phyloP scores from a whole-genome alignment of 164 flowering plant genomes.

The Tetracentron sinense region DNA sequence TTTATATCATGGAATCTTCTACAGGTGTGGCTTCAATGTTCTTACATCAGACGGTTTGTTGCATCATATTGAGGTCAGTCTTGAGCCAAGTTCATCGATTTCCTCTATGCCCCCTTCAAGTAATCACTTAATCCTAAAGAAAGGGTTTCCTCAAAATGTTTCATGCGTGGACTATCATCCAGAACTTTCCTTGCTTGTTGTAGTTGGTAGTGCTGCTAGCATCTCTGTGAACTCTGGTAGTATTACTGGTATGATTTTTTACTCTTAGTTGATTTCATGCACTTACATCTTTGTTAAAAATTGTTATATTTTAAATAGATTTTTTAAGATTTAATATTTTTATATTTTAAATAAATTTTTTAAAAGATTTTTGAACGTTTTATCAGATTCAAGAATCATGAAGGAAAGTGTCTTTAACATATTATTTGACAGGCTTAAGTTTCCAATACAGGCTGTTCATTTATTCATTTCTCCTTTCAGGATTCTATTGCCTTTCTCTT shows the following conservation, averaged over 20 bases:
- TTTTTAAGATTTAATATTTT: not conserved
- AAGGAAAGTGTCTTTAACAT: not conserved
- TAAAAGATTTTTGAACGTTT: not conserved
- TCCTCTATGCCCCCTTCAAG: slow-evolving; percentile 29
- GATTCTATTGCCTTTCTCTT: slow-evolving; percentile 54
- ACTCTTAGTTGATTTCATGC: slow-evolving; percentile 1
- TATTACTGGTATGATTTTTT: slow-evolving; percentile 37
- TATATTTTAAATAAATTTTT: not conserved
- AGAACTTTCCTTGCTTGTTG: slow-evolving; percentile 44
- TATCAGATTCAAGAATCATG: slow-evolving; percentile 6
- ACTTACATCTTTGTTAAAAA: not conserved
- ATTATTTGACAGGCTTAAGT: not conserved
- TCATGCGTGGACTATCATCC: slow-evolving; percentile 62
- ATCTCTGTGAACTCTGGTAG: slow-evolving; percentile 21
- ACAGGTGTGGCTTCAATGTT: slow-evolving; percentile 68
- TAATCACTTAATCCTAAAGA: slow-evolving; percentile 22
- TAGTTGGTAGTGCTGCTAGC: slow-evolving; percentile 43
- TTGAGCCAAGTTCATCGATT: slow-evolving; percentile 45
- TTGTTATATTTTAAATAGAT: not conserved
- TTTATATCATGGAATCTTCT: slow-evolving; percentile 21
- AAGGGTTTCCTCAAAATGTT: slow-evolving; percentile 40
- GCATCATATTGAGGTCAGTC: slow-evolving; percentile 60
- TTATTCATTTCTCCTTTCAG: slow-evolving; percentile 36
- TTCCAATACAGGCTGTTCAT: not conserved
- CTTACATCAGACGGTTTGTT: slow-evolving; percentile 78